These are phyloP conservation scores for Wallacemonas sp. DNA, from an alignment of 208 protist genomes.

Conservation along the genomic window DNA sequence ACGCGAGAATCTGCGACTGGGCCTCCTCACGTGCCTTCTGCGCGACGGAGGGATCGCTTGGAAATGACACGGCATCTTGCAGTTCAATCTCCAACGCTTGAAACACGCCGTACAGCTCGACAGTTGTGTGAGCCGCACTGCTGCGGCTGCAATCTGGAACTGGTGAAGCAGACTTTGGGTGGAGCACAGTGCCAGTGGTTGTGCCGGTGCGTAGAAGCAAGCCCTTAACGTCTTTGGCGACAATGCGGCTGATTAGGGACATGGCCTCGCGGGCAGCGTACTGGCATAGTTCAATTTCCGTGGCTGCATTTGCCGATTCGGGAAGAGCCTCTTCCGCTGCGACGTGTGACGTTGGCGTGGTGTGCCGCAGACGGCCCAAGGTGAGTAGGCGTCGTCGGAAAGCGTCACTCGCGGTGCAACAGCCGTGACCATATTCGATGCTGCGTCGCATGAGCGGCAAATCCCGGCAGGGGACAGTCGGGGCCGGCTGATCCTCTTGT, in stretches of 20 bases:
- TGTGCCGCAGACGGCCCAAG: background rate
- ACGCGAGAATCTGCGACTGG: slow-evolving; percentile 5
- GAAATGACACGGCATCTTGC: slow-evolving; percentile 23
- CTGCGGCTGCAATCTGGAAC: background rate
- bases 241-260: slow-evolving; percentile 53
- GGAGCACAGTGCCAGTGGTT: too few species aligned
- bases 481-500: background rate
- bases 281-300: slow-evolving; percentile 7
- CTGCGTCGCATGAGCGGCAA: background rate
- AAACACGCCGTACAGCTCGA: slow-evolving; percentile 42
- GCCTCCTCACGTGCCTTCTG: slow-evolving; percentile 10
- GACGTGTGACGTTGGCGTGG: background rate
- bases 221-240: slow-evolving; percentile 35
- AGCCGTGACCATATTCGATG: background rate
- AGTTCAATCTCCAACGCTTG: slow-evolving; percentile 46
- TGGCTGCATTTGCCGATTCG: background rate
- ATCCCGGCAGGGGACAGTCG: background rate
- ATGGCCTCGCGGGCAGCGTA: slow-evolving; percentile 40
- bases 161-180: too few species aligned
- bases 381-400: background rate
- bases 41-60: background rate
- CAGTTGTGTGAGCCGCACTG: slow-evolving; percentile 9
- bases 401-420: background rate
- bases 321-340: background rate
- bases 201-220: slow-evolving; percentile 29